Base-by-base conservation (phyloP, 352 stramenopile species). In the Phytophthora pini region DNA sequence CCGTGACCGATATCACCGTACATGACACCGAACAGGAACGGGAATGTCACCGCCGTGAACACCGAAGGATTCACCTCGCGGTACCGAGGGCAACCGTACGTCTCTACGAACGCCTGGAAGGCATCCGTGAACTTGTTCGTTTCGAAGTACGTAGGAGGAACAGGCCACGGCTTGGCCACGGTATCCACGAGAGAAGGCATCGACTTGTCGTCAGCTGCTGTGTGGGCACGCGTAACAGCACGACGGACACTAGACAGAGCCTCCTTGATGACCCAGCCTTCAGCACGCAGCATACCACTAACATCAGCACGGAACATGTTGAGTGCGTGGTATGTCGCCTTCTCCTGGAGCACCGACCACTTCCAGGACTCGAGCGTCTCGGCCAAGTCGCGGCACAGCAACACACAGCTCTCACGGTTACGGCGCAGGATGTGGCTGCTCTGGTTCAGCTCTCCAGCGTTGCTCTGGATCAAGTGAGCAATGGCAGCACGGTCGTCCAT, bases 11-110 rank as follows among this genome's bases (percentile, higher is more conserved):
- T 98, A 82, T 99, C 98, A 59, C 98, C 98, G 76, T 99, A 99
- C 98, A 99, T 99, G 70, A 99, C 96, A 58, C 97, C 98, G 69
- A 99, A 99, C 17, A 99, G 82, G 78, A 99, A 99, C 53, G 98
- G 98, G 79, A 99, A 99, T 43, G 97, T 99, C n/a, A 98, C 95
- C 11, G 97, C 94, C 22, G 97, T 99, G 74, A 99, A 99, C 40
- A 99, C 84, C 13, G 98, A 98, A 36, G 98, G 98, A 70, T 99
- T 99, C 65, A 98, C 94, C 82, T 99, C 98, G 51, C 96, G 93
- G 89, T 99, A 99, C 26, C 97, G 87, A 53, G 98, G 96, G 52
- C 98, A 97, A 68, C 98, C 97, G 70, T 99, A 99, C 15, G 98
- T 99, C 68, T 99, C 97, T 40, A 99, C 97, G 71, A 99, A 99